Evolutionary conservation across 129 eudicot genomes (phyloP).

Genomic region (Lactuca sativa): DNA sequence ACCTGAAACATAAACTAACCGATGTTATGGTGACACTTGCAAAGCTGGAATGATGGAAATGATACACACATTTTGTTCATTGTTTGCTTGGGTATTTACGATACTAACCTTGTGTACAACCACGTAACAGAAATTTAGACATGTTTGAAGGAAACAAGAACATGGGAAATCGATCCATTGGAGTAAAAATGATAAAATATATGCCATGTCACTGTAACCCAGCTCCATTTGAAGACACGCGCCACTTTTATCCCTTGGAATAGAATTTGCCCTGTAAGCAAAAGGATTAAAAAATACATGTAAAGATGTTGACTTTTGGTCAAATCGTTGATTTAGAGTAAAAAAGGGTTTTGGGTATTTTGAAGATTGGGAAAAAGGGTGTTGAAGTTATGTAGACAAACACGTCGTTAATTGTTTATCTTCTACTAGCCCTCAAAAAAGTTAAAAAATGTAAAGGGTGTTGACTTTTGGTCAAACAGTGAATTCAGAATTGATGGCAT

Average conservation of each 20-base stretch:
- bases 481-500: slow-evolving; percentile 12
- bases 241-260: slow-evolving; percentile 51
- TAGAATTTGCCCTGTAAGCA: slow-evolving; percentile 66
- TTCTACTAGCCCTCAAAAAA: background rate
- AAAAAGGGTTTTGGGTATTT: background rate
- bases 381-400: background rate
- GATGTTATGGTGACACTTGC: background rate
- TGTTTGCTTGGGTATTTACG: slow-evolving; percentile 1
- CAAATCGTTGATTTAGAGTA: no score
- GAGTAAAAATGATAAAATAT: slow-evolving; percentile 48
- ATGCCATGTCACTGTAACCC: slow-evolving; percentile 57
- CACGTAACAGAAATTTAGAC: slow-evolving; percentile 50
- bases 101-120: slow-evolving; percentile 62
- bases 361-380: background rate
- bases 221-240: slow-evolving; percentile 68
- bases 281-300: slow-evolving; percentile 8
- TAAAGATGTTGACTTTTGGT: background rate
- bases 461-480: slow-evolving; percentile 30
- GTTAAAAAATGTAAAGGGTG: slow-evolving; percentile 4
- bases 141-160: slow-evolving; percentile 47
- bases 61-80: background rate
- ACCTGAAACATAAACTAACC: slow-evolving; percentile 37
- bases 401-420: background rate
- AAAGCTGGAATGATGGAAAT: background rate
- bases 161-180: slow-evolving; percentile 68